Evolutionary conservation across 345 rosid species (phyloP).

Genomic region (Leavenworthia alabamica): DNA sequence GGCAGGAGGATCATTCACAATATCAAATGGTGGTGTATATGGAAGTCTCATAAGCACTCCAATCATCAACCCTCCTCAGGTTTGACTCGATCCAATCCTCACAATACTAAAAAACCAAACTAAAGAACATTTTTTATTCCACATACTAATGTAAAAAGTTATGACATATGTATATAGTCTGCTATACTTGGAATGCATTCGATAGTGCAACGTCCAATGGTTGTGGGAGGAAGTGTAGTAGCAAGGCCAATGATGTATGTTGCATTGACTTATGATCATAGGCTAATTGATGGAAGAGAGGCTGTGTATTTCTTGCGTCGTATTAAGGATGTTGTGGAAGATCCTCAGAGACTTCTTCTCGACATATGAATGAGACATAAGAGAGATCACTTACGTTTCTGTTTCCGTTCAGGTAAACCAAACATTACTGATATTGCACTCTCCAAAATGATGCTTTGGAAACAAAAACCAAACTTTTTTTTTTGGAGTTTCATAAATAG

Average conservation of each 20-base stretch:
- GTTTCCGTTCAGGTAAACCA: too few species aligned
- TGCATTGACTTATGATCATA: conserved; percentile 74
- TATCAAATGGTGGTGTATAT: conserved; percentile 46
- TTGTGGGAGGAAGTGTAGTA: conserved; percentile 60
- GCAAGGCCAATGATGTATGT: conserved; percentile 92
- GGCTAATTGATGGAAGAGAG: conserved; percentile 92
- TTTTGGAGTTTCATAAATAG: too few species aligned
- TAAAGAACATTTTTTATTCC: too few species aligned
- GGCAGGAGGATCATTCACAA: conserved; percentile 92
- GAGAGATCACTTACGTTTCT: too few species aligned
- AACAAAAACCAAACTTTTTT: too few species aligned
- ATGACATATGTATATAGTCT: too few species aligned
- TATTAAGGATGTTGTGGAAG: conserved; percentile 79
- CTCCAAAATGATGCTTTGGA: too few species aligned
- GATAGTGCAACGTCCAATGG: conserved; percentile 74
- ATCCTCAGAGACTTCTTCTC: conserved; percentile 77
- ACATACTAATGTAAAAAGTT: too few species aligned
- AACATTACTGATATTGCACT: too few species aligned
- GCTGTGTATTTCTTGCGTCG: conserved; percentile 83
- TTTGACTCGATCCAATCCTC: too few species aligned
- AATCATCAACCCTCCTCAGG: conserved; percentile 98
- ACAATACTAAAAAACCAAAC: too few species aligned
- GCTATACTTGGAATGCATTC: conserved; percentile 92
- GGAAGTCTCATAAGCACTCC: conserved; percentile 95
- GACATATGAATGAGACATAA: conserved; percentile 63